phyloP scores from a whole-genome alignment of 2,329 filamentous ascomycete genomes.

The Ophiocordyceps camponoti-saundersi region DNA sequence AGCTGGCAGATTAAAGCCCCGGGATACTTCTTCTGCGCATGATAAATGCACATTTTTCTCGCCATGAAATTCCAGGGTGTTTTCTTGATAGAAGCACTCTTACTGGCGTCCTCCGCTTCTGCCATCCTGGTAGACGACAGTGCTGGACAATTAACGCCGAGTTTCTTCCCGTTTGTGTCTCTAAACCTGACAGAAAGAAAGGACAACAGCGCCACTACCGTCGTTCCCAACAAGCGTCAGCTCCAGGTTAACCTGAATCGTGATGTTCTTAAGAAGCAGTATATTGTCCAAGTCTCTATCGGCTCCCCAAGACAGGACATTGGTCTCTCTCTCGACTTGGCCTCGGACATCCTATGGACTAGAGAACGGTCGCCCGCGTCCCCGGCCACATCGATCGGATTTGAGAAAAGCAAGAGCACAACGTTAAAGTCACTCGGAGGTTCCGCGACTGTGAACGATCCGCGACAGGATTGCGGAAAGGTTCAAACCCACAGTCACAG shows the following conservation, averaged over 20 bases:
- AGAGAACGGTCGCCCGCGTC: background rate
- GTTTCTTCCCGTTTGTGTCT: too few relatives aligned
- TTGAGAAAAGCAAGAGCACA: background rate
- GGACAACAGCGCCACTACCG: background rate
- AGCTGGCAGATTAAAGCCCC: too few relatives aligned
- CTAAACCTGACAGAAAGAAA: too few relatives aligned
- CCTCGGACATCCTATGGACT: background rate
- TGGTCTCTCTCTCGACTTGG: background rate
- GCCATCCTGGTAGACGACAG: background rate
- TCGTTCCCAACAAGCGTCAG: background rate
- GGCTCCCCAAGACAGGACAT: background rate
- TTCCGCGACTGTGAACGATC: background rate
- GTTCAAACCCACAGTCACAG: background rate
- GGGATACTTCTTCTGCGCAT: too few relatives aligned
- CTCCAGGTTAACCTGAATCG: background rate
- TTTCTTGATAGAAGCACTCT: background rate
- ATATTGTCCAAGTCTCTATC: background rate
- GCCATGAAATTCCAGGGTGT: background rate
- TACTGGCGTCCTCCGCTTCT: background rate
- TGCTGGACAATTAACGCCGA: background rate
- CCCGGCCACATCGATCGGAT: background rate
- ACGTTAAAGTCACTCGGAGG: background rate
- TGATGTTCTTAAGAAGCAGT: background rate
- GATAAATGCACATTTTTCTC: too few relatives aligned
- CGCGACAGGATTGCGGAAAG: background rate